Evolutionary conservation across 2,329 filamentous ascomycete genomes (phyloP).

Genomic region (Chaetomium globosum): DNA sequence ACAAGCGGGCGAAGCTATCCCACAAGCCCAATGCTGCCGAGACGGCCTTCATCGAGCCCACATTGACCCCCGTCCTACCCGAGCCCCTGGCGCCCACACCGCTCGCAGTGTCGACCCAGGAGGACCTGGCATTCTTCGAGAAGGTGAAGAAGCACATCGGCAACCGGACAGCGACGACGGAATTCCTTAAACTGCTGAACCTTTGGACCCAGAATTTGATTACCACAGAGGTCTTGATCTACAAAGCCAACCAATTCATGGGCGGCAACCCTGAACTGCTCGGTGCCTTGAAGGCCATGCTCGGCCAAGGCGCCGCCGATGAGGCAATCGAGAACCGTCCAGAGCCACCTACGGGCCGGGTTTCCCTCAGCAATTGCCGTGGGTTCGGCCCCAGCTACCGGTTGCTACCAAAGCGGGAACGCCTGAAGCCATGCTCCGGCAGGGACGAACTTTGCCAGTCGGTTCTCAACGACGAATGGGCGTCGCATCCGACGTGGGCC

Average conservation of each 20-base stretch:
- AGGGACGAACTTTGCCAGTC: constrained; percentile 92
- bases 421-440: constrained; percentile 87
- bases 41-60: constrained; percentile 73
- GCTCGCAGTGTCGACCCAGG: constrained; percentile 71
- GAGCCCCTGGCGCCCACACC: constrained; percentile 80
- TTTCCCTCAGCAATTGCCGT: constrained; percentile 94
- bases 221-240: constrained; percentile 77
- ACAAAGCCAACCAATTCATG: constrained; percentile 83
- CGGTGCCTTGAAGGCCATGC: constrained; percentile 81
- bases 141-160: constrained; percentile 94
- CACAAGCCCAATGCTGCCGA: constrained; percentile 63
- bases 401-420: constrained; percentile 84
- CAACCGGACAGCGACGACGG: constrained; percentile 89
- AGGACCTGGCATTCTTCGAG: constrained; percentile 93
- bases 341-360: constrained; percentile 72
- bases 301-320: constrained; percentile 76
- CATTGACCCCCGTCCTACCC: constrained; percentile 82
- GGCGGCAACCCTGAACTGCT: constrained; percentile 87
- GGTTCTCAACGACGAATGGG: constrained; percentile 97
- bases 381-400: constrained; percentile 96
- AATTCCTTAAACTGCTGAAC: constrained; percentile 96
- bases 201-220: constrained; percentile 92
- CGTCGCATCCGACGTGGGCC: constrained; percentile 97
- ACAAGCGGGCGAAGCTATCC: constrained; percentile 73
- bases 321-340: constrained; percentile 78